Conservation (phyloP, 2,329 filamentous ascomycete genomes). For the Alternaria sp. region DNA sequence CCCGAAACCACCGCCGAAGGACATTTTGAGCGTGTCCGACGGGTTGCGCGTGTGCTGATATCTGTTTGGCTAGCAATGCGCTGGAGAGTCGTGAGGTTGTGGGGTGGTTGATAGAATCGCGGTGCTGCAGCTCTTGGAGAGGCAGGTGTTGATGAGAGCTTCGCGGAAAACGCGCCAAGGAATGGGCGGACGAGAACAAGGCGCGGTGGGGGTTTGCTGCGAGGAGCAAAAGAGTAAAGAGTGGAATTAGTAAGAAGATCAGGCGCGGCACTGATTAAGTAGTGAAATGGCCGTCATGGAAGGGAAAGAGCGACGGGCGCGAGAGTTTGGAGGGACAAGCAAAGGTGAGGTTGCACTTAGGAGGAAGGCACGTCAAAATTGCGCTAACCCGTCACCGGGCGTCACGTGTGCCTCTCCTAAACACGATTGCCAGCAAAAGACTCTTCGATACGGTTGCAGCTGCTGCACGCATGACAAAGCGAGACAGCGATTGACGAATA, state of each 20-base stretch:
- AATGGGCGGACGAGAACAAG: slow-evolving; percentile 16
- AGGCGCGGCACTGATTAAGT: slow-evolving; percentile 39
- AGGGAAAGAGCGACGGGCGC: slow-evolving; percentile 29
- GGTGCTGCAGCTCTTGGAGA: slow-evolving; percentile 23
- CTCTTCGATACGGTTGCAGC: background rate
- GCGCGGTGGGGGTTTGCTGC: slow-evolving; percentile 27
- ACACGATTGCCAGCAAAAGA: slow-evolving; percentile 2
- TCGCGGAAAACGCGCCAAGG: slow-evolving; percentile 45
- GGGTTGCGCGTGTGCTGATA: slow-evolving; percentile 27
- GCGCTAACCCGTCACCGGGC: slow-evolving; percentile 15
- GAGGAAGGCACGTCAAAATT: slow-evolving; percentile 15
- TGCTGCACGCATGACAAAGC: slow-evolving; percentile 16
- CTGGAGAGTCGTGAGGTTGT: slow-evolving; percentile 22
- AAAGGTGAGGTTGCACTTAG: slow-evolving; percentile 23
- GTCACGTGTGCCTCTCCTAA: slow-evolving; percentile 24
- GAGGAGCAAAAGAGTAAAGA: slow-evolving; percentile 22
- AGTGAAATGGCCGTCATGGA: slow-evolving; percentile 38
- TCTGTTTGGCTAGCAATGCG: slow-evolving; percentile 28
- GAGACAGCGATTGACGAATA: slow-evolving; percentile 19
- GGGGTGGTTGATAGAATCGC: slow-evolving; percentile 23
- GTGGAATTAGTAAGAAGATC: slow-evolving; percentile 24
- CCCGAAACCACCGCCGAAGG: slow-evolving; percentile 59
- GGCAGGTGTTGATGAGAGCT: slow-evolving; percentile 29
- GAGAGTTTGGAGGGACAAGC: slow-evolving; percentile 20
- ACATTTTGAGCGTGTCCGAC: slow-evolving; percentile 39